Percentiles rank a stretch among this genome's conserved stretches.
phyloP scores from a whole-genome alignment of 306 rosid species.

The Acacia crassicarpa region DNA sequence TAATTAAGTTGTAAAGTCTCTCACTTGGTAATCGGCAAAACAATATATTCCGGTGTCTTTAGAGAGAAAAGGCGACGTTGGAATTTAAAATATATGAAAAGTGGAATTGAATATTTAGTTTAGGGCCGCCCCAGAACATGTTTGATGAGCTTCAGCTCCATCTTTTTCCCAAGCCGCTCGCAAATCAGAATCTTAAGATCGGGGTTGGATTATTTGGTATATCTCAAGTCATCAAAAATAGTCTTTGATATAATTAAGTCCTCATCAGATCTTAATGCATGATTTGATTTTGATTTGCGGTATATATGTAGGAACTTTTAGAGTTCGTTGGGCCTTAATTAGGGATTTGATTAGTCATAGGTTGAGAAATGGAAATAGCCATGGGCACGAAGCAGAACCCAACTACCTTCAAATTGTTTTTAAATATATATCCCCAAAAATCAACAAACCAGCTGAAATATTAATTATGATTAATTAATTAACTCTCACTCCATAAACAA shows the following conservation, averaged over 20 bases:
- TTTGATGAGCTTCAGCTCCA: constrained; percentile 28
- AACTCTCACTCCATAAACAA: not conserved
- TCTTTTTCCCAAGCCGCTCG: constrained; percentile 45
- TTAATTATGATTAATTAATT: not conserved
- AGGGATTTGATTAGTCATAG: constrained; percentile 59
- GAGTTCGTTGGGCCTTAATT: constrained; percentile 14
- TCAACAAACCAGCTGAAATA: not conserved
- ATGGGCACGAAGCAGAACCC: constrained; percentile 13
- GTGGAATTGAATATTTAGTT: constrained; percentile 25
- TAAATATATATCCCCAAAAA: constrained; percentile 9
- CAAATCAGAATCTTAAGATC: constrained; percentile 72
- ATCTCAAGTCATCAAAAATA: constrained; percentile 58
- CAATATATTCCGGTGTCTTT: not conserved
- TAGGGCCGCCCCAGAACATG: constrained; percentile 51
- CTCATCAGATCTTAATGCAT: constrained; percentile 33
- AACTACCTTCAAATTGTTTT: constrained; percentile 25
- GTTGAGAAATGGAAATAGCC: constrained; percentile 30
- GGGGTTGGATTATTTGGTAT: constrained; percentile 45
- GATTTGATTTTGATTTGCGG: constrained; percentile 35
- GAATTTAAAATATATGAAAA: not conserved
- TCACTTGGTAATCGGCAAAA: constrained; percentile 25
- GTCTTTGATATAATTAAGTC: constrained; percentile 24
- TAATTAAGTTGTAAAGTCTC: constrained; percentile 33
- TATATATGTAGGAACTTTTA: constrained; percentile 28
- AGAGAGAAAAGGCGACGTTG: not conserved